Base-by-base conservation (phyloP, 2,329 filamentous ascomycete species). In the Scopulariopsis brevicaulis region DNA sequence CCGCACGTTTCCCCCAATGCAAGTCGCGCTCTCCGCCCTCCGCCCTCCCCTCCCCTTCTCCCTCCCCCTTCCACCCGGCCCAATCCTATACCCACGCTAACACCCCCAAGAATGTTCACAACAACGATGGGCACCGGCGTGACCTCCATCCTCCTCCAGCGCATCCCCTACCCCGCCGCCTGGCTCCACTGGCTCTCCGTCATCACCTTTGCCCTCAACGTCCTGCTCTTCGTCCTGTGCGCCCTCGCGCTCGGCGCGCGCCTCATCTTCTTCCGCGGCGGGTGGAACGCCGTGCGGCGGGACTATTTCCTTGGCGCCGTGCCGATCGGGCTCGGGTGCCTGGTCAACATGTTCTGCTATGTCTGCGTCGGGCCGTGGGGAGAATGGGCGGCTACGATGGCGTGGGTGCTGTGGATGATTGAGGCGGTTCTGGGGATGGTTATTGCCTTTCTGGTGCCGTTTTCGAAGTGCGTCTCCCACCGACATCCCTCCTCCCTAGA, bases 91-190 rank as follows among this genome's bases (percentile, higher is more conserved):
- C 7, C 14, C 34, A n/a, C n/a, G 7, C 37, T 40, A 4, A 14
- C 37, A 4, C 18, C 37, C 5, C 37, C 59, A 62, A 11, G 54
- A 15, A 65, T 63, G 64, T 66, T 81, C 64, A 69, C 73, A 0
- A 72, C 76, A 24, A 79, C 71, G n/a, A 82, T 87, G 83, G 83
- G 84, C 34, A 87, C 83, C 0, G 84, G 84, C 14, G 80, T 86
- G 48, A 77, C 82, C 0, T 79, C 79, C 0, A 74, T 84, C 25
- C 70, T 95, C 5, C 73, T 87, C 4, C 71, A 79, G 60, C 75
- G 76, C 10, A 74, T 86, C 4, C 83, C 83, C 0, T 86, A 82
- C 67, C 74, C 81, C 58, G 73, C 74, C 1, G 61, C 62, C 12
- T 80, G 77, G 72, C 69, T 86, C 0, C 74, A 80, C 62, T 83